These are phyloP conservation scores for Tetragonia tetragonoides DNA, from an alignment of 148 eudicot species.

Conservation along the genomic window DNA sequence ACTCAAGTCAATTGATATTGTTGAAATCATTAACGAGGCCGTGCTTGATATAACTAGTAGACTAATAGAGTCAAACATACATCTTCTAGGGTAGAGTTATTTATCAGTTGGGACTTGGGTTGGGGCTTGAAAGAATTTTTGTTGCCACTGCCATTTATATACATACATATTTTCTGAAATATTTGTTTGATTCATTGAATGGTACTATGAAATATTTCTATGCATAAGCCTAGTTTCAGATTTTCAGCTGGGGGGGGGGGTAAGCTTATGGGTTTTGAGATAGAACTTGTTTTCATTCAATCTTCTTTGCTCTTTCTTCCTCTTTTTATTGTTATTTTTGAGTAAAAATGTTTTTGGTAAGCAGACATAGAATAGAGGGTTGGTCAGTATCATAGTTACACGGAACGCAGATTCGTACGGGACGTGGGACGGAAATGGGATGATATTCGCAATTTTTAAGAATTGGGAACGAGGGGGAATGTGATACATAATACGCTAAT, in stretches of 20 bases:
- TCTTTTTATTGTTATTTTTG: neutral
- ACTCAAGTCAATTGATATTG: too few species aligned
- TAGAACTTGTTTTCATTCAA: neutral
- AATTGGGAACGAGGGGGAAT: too few species aligned
- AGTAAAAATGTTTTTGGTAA: neutral
- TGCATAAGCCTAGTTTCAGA: neutral
- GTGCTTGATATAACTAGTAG: too few species aligned
- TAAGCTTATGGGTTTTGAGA: neutral
- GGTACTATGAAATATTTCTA: too few species aligned
- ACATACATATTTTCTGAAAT: neutral
- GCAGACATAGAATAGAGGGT: neutral
- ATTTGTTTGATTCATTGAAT: neutral
- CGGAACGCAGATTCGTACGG: too few species aligned
- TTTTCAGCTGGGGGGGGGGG: too few species aligned
- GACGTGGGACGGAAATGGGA: too few species aligned
- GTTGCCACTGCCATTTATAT: neutral
- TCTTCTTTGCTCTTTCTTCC: neutral
- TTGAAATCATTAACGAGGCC: too few species aligned
- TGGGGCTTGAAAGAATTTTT: neutral
- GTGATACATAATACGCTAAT: too few species aligned
- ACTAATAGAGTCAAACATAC: too few species aligned
- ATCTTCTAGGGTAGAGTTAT: too few species aligned
- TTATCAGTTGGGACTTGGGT: neutral
- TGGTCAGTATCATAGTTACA: neutral
- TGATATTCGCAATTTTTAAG: too few species aligned